These are phyloP conservation scores for Trichomonas vaginalis DNA, from an alignment of 208 protist genomes.

Conservation along the genomic window DNA sequence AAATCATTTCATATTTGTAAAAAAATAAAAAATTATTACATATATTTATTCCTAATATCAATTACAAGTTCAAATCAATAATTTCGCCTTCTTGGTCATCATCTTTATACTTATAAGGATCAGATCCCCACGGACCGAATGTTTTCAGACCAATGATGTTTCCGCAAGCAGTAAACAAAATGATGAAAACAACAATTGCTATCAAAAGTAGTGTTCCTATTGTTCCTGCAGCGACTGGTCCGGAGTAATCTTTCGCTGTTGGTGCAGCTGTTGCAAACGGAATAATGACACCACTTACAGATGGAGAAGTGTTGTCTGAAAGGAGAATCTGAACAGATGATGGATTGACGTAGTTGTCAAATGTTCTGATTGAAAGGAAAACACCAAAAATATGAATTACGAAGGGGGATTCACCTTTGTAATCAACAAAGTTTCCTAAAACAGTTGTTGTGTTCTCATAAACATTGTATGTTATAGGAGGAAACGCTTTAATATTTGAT, in stretches of 20 bases:
- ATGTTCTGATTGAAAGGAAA: neutral
- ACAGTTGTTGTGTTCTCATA: neutral
- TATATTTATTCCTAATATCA: neutral
- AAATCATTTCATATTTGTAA: no score
- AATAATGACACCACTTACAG: neutral
- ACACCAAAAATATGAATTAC: neutral
- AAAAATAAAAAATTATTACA: no score
- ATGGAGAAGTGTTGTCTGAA: neutral
- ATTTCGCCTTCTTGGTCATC: neutral
- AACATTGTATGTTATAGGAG: neutral
- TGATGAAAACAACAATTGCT: neutral
- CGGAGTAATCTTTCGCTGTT: neutral
- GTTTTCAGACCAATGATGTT: neutral
- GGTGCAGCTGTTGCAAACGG: neutral
- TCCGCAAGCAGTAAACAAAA: neutral
- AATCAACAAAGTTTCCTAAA: neutral
- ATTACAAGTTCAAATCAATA: neutral
- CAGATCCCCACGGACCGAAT: neutral
- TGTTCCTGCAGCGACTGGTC: neutral
- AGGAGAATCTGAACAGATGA: neutral
- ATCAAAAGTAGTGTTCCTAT: neutral
- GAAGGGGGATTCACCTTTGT: neutral
- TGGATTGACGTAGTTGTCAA: neutral
- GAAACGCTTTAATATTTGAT: neutral
- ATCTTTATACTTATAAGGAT: neutral